These are phyloP conservation scores for Rubroboletus pulcherrimus DNA, from an alignment of 768 basidiomycete species.

Conservation along the genomic window DNA sequence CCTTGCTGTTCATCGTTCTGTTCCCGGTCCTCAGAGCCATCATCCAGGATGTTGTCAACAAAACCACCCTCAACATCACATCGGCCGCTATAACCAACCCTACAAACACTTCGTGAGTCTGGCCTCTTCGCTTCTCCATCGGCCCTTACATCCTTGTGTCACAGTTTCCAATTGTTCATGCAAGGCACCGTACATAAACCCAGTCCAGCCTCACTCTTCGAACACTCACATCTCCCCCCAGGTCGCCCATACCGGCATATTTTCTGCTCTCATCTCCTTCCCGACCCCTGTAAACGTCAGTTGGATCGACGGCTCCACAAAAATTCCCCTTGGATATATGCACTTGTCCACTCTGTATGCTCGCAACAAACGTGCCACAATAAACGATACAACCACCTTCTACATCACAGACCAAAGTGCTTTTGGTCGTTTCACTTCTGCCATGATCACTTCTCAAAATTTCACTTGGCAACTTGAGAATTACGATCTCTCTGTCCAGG, in stretches of 20 bases:
- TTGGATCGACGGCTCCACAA: constrained; percentile 51
- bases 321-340: constrained; percentile 54
- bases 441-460: constrained; percentile 60
- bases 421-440: constrained; percentile 58
- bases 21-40: constrained; percentile 69
- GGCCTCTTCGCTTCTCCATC: no score
- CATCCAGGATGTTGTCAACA: constrained; percentile 60
- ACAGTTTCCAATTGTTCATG: constrained; percentile 50
- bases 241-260: constrained; percentile 65
- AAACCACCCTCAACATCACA: constrained; percentile 50
- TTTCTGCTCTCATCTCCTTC: constrained; percentile 62
- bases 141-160: constrained; percentile 3
- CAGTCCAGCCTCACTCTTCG: neutral
- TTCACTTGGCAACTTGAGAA: constrained; percentile 68
- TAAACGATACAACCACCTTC: constrained; percentile 61
- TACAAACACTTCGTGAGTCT: constrained; percentile 52
- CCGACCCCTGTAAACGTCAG: constrained; percentile 52
- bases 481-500: constrained; percentile 56
- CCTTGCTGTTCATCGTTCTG: constrained; percentile 60
- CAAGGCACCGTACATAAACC: constrained; percentile 46
- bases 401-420: constrained; percentile 50
- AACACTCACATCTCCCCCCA: constrained; percentile 18
- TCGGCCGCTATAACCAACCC: constrained; percentile 49
- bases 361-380: constrained; percentile 50
- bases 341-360: constrained; percentile 45